Conservation (phyloP, 192 early-diverging fungal species). For the Obelidium mucronatum region DNA sequence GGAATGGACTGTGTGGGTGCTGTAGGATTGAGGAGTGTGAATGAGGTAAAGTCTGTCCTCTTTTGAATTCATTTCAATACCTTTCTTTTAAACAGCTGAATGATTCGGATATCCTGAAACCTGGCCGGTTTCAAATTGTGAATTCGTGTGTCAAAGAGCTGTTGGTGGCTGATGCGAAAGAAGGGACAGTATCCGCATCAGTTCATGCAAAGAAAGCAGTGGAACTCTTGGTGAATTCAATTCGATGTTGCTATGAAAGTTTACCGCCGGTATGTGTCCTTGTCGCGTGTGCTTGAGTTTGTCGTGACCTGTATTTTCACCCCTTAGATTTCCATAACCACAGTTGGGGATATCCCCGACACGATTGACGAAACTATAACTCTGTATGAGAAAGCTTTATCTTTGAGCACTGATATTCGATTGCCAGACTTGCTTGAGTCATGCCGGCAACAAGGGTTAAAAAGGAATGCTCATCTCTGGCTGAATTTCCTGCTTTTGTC, state of each 20-base stretch:
- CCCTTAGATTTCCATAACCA: background rate
- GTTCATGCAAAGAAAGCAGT: background rate
- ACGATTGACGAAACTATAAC: background rate
- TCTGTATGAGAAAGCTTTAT: constrained; percentile 8
- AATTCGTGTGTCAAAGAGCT: constrained; percentile 19
- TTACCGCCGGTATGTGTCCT: background rate
- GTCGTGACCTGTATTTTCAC: too few species aligned
- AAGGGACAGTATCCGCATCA: background rate
- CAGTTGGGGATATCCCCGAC: background rate
- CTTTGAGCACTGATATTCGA: background rate
- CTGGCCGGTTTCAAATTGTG: background rate
- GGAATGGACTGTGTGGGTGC: background rate
- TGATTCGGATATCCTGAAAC: background rate
- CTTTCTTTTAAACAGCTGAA: too few species aligned
- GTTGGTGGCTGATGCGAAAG: background rate
- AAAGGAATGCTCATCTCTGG: constrained; percentile 17
- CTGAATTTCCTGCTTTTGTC: constrained; percentile 15
- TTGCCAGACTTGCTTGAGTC: background rate
- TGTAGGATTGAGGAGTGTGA: background rate
- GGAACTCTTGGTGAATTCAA: constrained; percentile 20
- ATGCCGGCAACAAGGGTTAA: background rate
- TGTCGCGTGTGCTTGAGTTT: too few species aligned
- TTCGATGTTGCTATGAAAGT: constrained; percentile 12
- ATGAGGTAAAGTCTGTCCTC: too few species aligned
- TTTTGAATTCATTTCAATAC: too few species aligned